Evolutionary conservation across 352 stramenopile genomes (phyloP), one percentile per base, ranked within the genome.

Genomic region (Pythium utonaiense): DNA sequence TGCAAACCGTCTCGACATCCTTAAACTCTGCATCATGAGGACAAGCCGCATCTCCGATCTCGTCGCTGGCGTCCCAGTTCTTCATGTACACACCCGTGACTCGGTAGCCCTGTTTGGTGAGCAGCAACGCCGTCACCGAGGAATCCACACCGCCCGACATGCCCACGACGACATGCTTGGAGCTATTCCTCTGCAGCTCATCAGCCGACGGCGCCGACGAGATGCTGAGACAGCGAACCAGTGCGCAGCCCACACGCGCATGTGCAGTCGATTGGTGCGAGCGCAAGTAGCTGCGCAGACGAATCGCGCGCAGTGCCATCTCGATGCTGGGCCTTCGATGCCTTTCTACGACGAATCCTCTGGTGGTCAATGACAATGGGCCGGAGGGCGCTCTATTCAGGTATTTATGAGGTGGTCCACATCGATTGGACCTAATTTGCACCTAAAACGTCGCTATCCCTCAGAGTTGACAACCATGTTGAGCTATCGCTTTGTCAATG

Each of bases 61-160:
- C 96, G 53, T 98, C 94, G 21, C 86, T 89, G 19, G 80, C 60
- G 75, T 99, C 97, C 97, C 97, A 99, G 75, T 99, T 99, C 65
- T 96, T 97, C 97, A 99, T 99, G 75, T 98, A 98, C 40, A 99
- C 83, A n/a, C 95, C 97, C 17, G 95, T 83, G 50, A 99, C 82
- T 40, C 89, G 77, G 75, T 92, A 96, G n/a, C 90, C 89, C 64
- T 96, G 80, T 33, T 91, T 55, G 31, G 91, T 71, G 9, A 99
- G 78, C 25, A 99, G 73, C 69, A 97, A 78, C 21, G 96, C 96
- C 36, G 92, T 80, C 25, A 99, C 96, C 1, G 96, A 98, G 21
- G 96, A 99, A 73, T 99, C 97, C 22, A 99, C 96, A n/a, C 97
- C 97, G 27, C 97, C 97, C 13, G 95, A 99, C 83, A 99, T 96